phyloP scores from a whole-genome alignment of 306 rosid genomes.

The Astragalus glycyphyllos region DNA sequence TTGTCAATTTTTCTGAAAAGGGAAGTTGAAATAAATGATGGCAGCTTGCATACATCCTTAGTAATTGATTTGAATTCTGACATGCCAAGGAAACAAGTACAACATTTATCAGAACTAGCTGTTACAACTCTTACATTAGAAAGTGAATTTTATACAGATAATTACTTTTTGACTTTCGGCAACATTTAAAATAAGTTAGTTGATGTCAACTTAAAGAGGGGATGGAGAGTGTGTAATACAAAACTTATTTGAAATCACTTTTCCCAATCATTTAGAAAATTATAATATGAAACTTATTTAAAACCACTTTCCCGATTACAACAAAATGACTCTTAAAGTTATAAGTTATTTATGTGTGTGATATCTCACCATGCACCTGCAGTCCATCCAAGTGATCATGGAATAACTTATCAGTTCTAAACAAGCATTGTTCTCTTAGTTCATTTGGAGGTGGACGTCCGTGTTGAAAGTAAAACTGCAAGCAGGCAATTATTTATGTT shows the following conservation, averaged over 20 bases:
- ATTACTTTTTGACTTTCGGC: slow-evolving; percentile 4
- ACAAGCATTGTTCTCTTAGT: slow-evolving; percentile 70
- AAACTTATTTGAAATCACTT: slow-evolving; percentile 26
- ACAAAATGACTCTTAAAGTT: slow-evolving; percentile 29
- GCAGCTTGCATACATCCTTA: slow-evolving; percentile 98
- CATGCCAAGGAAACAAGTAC: slow-evolving; percentile 50
- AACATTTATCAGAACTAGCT: slow-evolving; percentile 41
- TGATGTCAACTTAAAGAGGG: slow-evolving; percentile 27
- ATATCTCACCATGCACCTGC: slow-evolving; percentile 81
- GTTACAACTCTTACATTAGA: slow-evolving; percentile 27
- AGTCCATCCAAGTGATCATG: slow-evolving; percentile 78
- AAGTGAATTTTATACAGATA: slow-evolving; percentile 29
- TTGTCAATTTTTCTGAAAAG: slow-evolving; percentile 89
- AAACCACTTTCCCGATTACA: slow-evolving; percentile 36
- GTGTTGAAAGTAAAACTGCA: slow-evolving; percentile 90
- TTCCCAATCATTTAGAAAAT: slow-evolving; percentile 35
- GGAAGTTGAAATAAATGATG: slow-evolving; percentile 83
- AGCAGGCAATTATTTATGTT: slow-evolving; percentile 35
- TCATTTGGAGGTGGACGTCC: slow-evolving; percentile 88
- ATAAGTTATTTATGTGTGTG: slow-evolving; percentile 42
- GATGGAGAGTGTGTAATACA: slow-evolving; percentile 1
- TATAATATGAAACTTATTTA: slow-evolving; percentile 35
- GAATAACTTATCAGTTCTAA: slow-evolving; percentile 65
- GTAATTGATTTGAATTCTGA: slow-evolving; percentile 86
- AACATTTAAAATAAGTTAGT: slow-evolving; percentile 23